Conservation (phyloP, 495 filamentous ascomycete genomes). For the Bryoglossum gracile region DNA sequence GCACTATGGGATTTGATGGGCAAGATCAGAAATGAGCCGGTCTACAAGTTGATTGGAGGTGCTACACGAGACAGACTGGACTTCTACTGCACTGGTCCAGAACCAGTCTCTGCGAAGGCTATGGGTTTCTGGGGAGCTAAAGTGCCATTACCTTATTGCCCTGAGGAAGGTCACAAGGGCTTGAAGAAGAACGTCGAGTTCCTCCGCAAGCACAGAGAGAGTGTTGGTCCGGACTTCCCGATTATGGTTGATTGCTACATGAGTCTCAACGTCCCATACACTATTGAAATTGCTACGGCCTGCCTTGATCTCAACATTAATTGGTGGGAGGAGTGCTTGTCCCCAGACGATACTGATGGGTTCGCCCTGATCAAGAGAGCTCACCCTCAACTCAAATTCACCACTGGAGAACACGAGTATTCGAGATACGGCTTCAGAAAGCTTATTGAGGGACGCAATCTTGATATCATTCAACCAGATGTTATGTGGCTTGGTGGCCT, state of each 20-base stretch:
- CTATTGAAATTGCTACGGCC: constrained; percentile 79
- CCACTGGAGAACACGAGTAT: constrained; percentile 91
- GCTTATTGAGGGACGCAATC: constrained; percentile 80
- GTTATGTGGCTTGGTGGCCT: constrained; percentile 95
- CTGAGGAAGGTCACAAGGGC: constrained; percentile 74
- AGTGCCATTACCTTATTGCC: constrained; percentile 79
- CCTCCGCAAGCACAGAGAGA: constrained; percentile 72
- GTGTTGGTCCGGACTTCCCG: constrained; percentile 82
- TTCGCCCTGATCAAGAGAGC: constrained; percentile 82
- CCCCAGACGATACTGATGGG: constrained; percentile 84
- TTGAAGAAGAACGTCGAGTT: constrained; percentile 85
- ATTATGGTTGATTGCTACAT: constrained; percentile 96
- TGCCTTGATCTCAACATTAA: constrained; percentile 77
- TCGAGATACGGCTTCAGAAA: constrained; percentile 90
- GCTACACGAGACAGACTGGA: constrained; percentile 69
- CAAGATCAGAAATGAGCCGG: constrained; percentile 84
- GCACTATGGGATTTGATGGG: constrained; percentile 88
- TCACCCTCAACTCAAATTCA: constrained; percentile 86
- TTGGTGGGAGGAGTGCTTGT: constrained; percentile 94
- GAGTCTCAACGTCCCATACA: constrained; percentile 86
- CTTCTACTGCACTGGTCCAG: constrained; percentile 92
- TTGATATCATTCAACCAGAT: constrained; percentile 91
- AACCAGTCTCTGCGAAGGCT: constrained; percentile 66
- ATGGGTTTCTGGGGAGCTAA: constrained; percentile 88
- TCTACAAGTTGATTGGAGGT: constrained; percentile 90